Base-by-base conservation (phyloP, 2,329 filamentous ascomycete genomes). In the Alternaria sp. region DNA sequence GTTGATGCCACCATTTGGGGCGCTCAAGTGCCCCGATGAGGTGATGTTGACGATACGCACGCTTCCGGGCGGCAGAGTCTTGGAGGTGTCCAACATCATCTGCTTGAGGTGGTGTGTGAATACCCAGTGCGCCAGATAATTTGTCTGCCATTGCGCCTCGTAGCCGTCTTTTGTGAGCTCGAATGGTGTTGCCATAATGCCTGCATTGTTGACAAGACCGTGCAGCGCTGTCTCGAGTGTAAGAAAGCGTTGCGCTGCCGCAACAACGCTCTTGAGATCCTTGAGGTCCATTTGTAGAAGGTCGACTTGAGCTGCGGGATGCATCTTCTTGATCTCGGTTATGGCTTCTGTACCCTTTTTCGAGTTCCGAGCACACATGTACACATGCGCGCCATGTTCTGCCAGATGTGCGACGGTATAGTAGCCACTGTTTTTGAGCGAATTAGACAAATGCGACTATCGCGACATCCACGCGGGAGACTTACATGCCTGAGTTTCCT, bases 81-180 rank as follows among this genome's bases (percentile, higher is more conserved):
- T 72, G 2, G 60, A 28, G 1, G 65, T 63, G 5, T 27, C 5
- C 5, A 52, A 43, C 49, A 68, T 45, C n/a, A 66, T 7, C 2
- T 77, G 78, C 3, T 81, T 68, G 1, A 85, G 68, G 1, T 80
- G 70, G 14, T 75, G 75, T 12, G 77, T 81, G 16, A 84, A 69
- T 0, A 84, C 62, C 11, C 80, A 80, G 58, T 81, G 81, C 4
- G 80, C 82, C 51, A 84, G 62, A 54, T 83, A 79, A 59, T 84
- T 84, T 2, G 78, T 81, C 27, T 78, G 82, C 60, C 83, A 80
- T 48, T 83, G 81, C 12, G 77, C 68, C 65, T 85, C 82, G 64
- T 81, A 80, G 28, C 81, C 81, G 41, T 83, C 80, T 25, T 71
- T 62, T 1, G 79, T 81, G 12, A 57, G 52, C 14, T 44, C 48